Conservation (phyloP, 805 yeast genomes). For the Wickerhamiella siamensis region DNA sequence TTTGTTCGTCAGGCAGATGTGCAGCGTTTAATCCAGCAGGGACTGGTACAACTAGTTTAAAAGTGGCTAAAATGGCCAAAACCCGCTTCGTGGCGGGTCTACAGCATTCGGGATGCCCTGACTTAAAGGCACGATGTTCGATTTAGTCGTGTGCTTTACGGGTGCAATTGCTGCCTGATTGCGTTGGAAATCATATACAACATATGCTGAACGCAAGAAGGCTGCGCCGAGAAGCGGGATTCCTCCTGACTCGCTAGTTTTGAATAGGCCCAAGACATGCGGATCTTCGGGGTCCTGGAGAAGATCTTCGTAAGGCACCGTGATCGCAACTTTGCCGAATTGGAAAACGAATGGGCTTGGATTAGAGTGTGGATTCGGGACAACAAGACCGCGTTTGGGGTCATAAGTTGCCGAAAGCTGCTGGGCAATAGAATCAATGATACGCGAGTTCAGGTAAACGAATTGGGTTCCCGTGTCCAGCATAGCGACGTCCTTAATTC, state of each 20-base stretch:
- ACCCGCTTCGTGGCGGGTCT: not conserved
- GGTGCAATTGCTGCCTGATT: conserved; percentile 42
- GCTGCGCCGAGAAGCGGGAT: conserved; percentile 39
- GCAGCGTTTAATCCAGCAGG: conserved; percentile 86
- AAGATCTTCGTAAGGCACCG: conserved; percentile 19
- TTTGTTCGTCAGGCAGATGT: conserved; percentile 91
- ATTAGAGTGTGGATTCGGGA: not conserved
- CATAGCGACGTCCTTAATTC: conserved; percentile 5
- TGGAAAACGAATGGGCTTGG: conserved; percentile 4
- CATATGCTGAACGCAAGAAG: conserved; percentile 47
- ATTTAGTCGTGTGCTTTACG: conserved; percentile 22
- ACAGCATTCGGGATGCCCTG: conserved; percentile 19
- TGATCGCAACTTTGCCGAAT: conserved; percentile 14
- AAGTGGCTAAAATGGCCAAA: not conserved
- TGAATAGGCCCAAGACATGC: conserved; percentile 8
- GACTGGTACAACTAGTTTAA: conserved; percentile 64
- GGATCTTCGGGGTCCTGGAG: conserved; percentile 11
- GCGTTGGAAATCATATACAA: conserved; percentile 50
- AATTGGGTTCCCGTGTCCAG: conserved; percentile 43
- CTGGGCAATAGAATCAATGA: conserved; percentile 6
- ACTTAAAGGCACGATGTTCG: conserved; percentile 20
- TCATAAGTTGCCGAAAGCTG: conserved; percentile 31
- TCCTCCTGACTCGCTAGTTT: conserved; percentile 14
- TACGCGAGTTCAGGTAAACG: conserved; percentile 29
- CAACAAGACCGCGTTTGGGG: not conserved